These are phyloP conservation scores for Globisporangium mamillatum DNA, from an alignment of 352 stramenopile species.

Conservation along the genomic window DNA sequence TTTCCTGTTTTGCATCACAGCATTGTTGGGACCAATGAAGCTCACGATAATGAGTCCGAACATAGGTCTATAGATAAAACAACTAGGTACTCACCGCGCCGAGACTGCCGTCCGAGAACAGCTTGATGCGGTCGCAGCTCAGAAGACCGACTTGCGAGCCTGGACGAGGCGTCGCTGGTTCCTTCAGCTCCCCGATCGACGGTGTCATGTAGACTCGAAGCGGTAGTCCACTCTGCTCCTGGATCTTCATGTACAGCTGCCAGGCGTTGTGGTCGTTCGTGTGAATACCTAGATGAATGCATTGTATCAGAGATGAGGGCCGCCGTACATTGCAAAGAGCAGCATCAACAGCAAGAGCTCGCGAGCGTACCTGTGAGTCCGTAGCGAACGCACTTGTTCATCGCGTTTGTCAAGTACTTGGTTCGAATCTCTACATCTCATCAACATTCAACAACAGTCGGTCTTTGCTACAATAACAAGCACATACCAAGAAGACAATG, in stretches of 20 bases:
- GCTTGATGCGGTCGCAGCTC: constrained; percentile 84
- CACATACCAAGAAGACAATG: neutral
- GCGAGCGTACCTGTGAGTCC: constrained; percentile 60
- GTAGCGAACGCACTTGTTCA: constrained; percentile 64
- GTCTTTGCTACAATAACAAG: neutral
- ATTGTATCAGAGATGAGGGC: neutral
- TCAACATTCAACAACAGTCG: neutral
- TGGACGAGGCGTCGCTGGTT: constrained; percentile 37
- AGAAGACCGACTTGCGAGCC: constrained; percentile 50
- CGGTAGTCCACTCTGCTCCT: constrained; percentile 47
- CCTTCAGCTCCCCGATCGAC: constrained; percentile 58
- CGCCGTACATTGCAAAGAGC: neutral
- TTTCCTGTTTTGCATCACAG: constrained; percentile 53
- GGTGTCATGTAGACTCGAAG: constrained; percentile 81
- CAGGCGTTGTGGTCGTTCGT: constrained; percentile 85
- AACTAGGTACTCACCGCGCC: constrained; percentile 52
- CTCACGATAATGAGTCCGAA: neutral
- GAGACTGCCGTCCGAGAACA: constrained; percentile 88
- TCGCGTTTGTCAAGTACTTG: constrained; percentile 56
- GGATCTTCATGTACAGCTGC: constrained; percentile 76
- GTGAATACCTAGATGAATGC: constrained; percentile 55
- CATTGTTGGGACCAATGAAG: neutral
- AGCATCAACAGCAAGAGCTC: neutral
- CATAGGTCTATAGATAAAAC: neutral
- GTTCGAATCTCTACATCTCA: constrained; percentile 40